Percentiles rank a stretch among this genome's conserved stretches.
These are phyloP conservation scores for Suillus tomentosus DNA, from an alignment of 768 basidiomycete species.

Conservation along the genomic window DNA sequence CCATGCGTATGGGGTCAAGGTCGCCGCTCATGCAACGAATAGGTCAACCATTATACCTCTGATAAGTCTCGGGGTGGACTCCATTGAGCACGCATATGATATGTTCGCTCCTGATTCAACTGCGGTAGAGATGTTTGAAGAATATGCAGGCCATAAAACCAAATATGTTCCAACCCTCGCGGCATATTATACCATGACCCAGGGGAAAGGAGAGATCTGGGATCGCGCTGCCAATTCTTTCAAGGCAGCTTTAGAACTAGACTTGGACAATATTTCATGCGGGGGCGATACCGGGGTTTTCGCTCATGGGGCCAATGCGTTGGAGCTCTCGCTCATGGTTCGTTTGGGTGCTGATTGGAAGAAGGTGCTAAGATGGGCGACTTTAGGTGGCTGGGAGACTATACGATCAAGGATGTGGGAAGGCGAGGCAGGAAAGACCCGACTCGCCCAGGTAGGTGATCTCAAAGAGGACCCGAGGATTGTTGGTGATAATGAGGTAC, in stretches of 20 bases:
- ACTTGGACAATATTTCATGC: slow-evolving; percentile 53
- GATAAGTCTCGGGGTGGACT: slow-evolving; percentile 40
- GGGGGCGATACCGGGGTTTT: slow-evolving; percentile 71
- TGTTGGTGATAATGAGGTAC: slow-evolving; percentile 51
- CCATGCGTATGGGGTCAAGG: slow-evolving; percentile 53
- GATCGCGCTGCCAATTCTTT: slow-evolving; percentile 42
- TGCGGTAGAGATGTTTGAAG: slow-evolving; percentile 15
- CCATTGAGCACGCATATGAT: slow-evolving; percentile 57
- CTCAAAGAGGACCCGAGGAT: slow-evolving; percentile 28
- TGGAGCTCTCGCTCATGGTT: slow-evolving; percentile 65
- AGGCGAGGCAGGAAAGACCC: slow-evolving; percentile 27
- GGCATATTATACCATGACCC: slow-evolving; percentile 42
- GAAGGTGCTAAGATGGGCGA: slow-evolving; percentile 58
- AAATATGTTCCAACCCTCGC: slow-evolving; percentile 64
- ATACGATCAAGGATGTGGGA: slow-evolving; percentile 53
- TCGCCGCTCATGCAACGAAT: slow-evolving; percentile 55
- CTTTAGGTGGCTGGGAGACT: slow-evolving; percentile 60
- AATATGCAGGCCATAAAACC: slow-evolving; percentile 31
- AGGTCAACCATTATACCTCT: slow-evolving; percentile 37
- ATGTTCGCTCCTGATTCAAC: slow-evolving; percentile 16
- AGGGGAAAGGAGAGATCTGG: slow-evolving; percentile 36
- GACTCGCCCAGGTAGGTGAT: slow-evolving; percentile 29
- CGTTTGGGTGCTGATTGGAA: slow-evolving; percentile 53
- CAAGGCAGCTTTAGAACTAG: slow-evolving; percentile 42
- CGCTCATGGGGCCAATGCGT: slow-evolving; percentile 58